Base-by-base conservation (phyloP, 2,329 filamentous ascomycete genomes). In the Tolypocladium album region DNA sequence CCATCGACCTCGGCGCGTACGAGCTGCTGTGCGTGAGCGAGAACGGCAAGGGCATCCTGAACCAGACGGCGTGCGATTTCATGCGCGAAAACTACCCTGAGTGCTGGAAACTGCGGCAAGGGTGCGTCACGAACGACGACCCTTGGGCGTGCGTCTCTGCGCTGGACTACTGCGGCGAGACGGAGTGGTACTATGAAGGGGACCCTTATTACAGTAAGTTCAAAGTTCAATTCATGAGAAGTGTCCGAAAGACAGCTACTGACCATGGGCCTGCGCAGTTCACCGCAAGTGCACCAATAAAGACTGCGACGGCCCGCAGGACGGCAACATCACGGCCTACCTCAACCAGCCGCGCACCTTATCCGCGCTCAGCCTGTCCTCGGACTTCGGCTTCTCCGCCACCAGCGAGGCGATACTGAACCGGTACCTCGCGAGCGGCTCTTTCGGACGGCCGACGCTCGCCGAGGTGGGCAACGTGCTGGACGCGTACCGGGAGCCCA, bases 11-110 rank as follows among this genome's bases (percentile, higher is more conserved):
- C 12, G 62, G 62, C 4, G 38, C 58, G 34, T 59, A 59, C 24
- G 53, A 59, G 53, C 58, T 59, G n/a, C n/a, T 59, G 22, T 59
- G 58, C 50, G 36, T 52, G n/a, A 52, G 53, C 38, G 47, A 36
- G 17, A 38, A 43, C 36, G 27, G 40, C n/a, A 27, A 39, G 50
- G 50, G 38, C 38, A 55, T 59, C 50, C 47, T 59, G 20, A 59
- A 59, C 53, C 39, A 52, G 34, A 59, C 58, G 22, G 58, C 58
- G 20, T 59, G 58, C 36, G 58, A 56, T 8, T 34, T 34, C 5
- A 59, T 59, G 27, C 24, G 38, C 27, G 22, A 45, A 4, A 39
- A 55, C 20, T 38, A 56, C 22, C 58, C 58, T 22, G 58, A 59
- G 52, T 38, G 24, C 38, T 38, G 55, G 50, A 39, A 52, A 22